Percentiles rank a stretch among this genome's conserved stretches.
phyloP scores from a whole-genome alignment of 352 stramenopile species.

The Pythium oligandrum region DNA sequence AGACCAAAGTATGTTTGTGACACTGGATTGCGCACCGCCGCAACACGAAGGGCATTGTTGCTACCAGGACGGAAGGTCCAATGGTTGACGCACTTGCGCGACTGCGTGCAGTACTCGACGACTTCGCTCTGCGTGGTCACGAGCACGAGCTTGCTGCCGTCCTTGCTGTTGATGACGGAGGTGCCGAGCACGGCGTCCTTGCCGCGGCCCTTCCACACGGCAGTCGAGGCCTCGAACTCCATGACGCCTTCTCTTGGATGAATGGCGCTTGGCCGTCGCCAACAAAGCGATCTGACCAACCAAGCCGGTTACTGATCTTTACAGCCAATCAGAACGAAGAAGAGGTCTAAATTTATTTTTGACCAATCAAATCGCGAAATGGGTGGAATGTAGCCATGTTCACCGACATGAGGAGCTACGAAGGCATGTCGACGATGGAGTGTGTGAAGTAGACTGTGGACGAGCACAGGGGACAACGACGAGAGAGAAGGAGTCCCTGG shows the following conservation, averaged over 20 bases:
- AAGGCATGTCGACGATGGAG: no score
- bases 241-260: conserved; percentile 24
- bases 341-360: background rate
- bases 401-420: no score
- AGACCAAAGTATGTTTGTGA: conserved; percentile 59
- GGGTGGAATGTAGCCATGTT: no score
- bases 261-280: conserved; percentile 6
- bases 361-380: conserved; percentile 5
- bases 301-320: conserved; percentile 14
- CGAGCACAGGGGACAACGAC: no score
- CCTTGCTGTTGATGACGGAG: conserved; percentile 32
- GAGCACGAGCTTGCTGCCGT: conserved; percentile 53
- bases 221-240: conserved; percentile 65
- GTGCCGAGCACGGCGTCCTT: conserved; percentile 42
- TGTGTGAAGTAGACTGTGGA: no score
- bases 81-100: conserved; percentile 72
- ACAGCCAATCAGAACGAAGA: conserved; percentile 3
- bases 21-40: conserved; percentile 47
- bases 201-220: conserved; percentile 57
- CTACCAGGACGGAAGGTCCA: conserved; percentile 65
- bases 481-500: no score
- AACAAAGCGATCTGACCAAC: conserved; percentile 14
- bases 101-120: conserved; percentile 54
- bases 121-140: conserved; percentile 62
- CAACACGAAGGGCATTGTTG: conserved; percentile 36